These are phyloP conservation scores for Dunaliella sp. DNA, from an alignment of 139 green algal species.

Conservation along the genomic window DNA sequence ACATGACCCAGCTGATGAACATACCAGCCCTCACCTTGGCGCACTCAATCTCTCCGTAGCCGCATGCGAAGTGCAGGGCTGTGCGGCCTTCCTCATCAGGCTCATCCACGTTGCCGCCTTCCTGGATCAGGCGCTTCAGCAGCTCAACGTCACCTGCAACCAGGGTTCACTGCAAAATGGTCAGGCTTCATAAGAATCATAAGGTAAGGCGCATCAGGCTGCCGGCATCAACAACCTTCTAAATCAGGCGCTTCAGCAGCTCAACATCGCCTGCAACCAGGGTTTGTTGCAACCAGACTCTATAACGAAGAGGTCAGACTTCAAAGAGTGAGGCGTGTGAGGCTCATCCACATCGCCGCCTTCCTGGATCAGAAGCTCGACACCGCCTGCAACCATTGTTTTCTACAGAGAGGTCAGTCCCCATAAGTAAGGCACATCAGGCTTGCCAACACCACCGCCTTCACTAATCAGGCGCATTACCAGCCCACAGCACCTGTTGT, in stretches of 20 bases:
- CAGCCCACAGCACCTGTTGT: conserved; percentile 37
- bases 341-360: too few species aligned
- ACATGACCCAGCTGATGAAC: too few species aligned
- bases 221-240: conserved; percentile 22
- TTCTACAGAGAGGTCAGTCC: neutral
- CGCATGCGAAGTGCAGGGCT: conserved; percentile 93
- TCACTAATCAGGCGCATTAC: conserved; percentile 65
- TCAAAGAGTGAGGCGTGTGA: too few species aligned
- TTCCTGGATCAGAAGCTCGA: too few species aligned
- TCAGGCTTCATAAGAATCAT: too few species aligned
- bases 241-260: conserved; percentile 70
- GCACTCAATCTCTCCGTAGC: conserved; percentile 86
- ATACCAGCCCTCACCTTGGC: too few species aligned
- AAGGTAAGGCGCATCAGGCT: too few species aligned
- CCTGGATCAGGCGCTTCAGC: conserved; percentile 67
- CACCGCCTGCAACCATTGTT: too few species aligned
- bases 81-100: conserved; percentile 93
- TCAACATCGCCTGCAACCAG: conserved; percentile 47
- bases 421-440: too few species aligned
- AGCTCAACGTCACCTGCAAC: conserved; percentile 52
- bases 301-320: too few species aligned
- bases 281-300: too few species aligned
- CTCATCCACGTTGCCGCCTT: conserved; percentile 76
- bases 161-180: too few species aligned
- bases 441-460: conserved; percentile 11